These are phyloP conservation scores for Escallonia rubra DNA, from an alignment of 129 eudicot species.

Conservation along the genomic window DNA sequence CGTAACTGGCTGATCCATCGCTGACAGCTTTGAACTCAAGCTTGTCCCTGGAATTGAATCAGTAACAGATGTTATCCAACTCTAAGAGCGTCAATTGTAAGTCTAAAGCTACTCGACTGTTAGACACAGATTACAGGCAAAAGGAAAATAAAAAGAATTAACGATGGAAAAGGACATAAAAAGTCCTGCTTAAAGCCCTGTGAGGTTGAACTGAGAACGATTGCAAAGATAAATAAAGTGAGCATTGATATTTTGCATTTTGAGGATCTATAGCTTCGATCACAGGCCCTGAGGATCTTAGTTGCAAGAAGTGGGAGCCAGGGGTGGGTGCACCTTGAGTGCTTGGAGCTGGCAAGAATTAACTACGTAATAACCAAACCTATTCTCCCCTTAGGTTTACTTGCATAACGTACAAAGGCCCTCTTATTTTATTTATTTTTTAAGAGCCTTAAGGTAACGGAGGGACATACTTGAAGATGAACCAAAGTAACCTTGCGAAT, in stretches of 20 bases:
- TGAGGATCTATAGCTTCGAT: neutral
- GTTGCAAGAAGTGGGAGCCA: too few relatives aligned
- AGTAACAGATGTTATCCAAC: neutral
- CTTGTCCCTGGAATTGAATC: conserved; percentile 62
- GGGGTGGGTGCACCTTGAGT: too few relatives aligned
- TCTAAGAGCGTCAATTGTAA: neutral
- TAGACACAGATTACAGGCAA: neutral
- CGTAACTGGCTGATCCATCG: conserved; percentile 88
- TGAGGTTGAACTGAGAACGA: neutral
- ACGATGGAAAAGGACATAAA: neutral
- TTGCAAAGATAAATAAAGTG: neutral
- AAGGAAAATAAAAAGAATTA: too few relatives aligned
- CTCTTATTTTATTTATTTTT: too few relatives aligned
- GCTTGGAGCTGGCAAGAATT: too few relatives aligned
- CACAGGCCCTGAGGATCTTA: too few relatives aligned
- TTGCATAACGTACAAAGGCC: too few relatives aligned
- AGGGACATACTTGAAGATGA: too few relatives aligned
- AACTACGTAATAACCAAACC: too few relatives aligned
- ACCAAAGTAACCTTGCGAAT: too few relatives aligned
- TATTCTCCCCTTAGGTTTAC: too few relatives aligned
- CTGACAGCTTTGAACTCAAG: conserved; percentile 86
- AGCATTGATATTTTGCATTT: neutral
- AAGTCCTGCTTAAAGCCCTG: neutral
- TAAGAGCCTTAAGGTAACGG: too few relatives aligned
- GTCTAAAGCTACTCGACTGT: neutral